phyloP scores from a whole-genome alignment of 345 rosid genomes.

The Linum lewisii region DNA sequence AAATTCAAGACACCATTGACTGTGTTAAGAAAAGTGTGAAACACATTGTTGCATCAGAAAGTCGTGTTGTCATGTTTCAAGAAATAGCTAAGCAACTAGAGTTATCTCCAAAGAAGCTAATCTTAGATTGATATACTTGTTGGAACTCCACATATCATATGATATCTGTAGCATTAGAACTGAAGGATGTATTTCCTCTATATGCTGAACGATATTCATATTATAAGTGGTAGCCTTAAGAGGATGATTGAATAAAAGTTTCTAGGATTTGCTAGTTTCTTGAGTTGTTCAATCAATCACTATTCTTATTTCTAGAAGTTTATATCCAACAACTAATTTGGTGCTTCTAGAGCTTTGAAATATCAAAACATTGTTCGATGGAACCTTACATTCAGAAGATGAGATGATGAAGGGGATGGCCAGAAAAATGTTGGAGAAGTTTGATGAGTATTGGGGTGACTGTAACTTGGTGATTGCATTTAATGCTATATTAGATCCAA shows the following conservation, averaged over 20 bases:
- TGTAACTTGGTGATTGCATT: no score
- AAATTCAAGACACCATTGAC: no score
- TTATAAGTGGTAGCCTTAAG: constrained; percentile 14
- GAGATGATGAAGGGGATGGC: constrained; percentile 17
- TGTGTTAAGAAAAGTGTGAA: no score
- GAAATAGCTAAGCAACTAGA: constrained; percentile 18
- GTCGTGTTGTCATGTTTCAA: constrained; percentile 13
- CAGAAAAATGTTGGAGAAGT: constrained; percentile 16
- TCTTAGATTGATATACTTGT: constrained; percentile 19
- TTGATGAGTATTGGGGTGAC: no score
- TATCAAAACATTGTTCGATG: constrained; percentile 15
- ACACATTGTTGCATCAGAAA: no score
- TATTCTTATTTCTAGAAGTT: constrained; percentile 12
- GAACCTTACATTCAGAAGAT: constrained; percentile 15
- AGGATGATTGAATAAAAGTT: constrained; percentile 19
- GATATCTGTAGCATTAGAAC: constrained; percentile 17
- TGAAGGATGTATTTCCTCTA: constrained; percentile 16
- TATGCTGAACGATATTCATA: constrained; percentile 16
- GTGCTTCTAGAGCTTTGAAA: constrained; percentile 17
- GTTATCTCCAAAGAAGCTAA: constrained; percentile 17
- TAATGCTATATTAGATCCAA: no score
- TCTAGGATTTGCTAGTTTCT: constrained; percentile 16
- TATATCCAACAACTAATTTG: constrained; percentile 22
- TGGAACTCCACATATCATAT: constrained; percentile 20
- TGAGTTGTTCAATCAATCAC: constrained; percentile 17